Conservation (phyloP, 371 early-diverging fungal species). For the Paraphysoderma sedebokerense region DNA sequence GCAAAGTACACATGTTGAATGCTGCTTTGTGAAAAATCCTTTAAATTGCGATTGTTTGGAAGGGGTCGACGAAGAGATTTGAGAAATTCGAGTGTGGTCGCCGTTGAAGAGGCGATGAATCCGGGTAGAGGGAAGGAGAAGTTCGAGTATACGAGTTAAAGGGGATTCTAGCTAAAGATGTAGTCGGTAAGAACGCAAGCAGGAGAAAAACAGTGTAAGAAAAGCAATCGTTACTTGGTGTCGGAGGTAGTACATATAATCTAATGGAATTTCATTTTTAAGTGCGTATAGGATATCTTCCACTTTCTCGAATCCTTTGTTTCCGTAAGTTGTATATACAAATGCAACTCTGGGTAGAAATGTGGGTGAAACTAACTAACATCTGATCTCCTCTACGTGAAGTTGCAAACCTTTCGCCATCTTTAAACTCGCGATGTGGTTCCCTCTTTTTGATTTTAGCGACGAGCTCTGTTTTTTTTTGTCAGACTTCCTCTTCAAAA, state of each 20-base stretch:
- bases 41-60: no score
- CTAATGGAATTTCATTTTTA: neutral
- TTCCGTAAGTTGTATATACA: neutral
- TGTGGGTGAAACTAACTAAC: neutral
- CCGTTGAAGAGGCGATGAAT: constrained; percentile 3
- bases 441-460: constrained; percentile 4
- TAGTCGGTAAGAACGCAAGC: neutral
- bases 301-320: constrained; percentile 4
- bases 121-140: constrained; percentile 2
- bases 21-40: no score
- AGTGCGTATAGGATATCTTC: constrained; percentile 4
- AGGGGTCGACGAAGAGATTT: no score
- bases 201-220: no score
- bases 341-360: constrained; percentile 2
- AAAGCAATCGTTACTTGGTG: constrained; percentile 3
- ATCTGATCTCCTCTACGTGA: neutral
- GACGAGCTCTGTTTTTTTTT: no score
- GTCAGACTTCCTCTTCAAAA: no score
- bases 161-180: constrained; percentile 2
- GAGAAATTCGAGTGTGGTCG: constrained; percentile 3
- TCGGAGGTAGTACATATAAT: constrained; percentile 5
- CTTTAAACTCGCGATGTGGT: constrained; percentile 5
- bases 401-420: constrained; percentile 3
- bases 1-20: no score
- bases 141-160: constrained; percentile 4